Evolutionary conservation across 2,329 filamentous ascomycete species (phyloP).

Genomic region (Verticillium klebahnii): DNA sequence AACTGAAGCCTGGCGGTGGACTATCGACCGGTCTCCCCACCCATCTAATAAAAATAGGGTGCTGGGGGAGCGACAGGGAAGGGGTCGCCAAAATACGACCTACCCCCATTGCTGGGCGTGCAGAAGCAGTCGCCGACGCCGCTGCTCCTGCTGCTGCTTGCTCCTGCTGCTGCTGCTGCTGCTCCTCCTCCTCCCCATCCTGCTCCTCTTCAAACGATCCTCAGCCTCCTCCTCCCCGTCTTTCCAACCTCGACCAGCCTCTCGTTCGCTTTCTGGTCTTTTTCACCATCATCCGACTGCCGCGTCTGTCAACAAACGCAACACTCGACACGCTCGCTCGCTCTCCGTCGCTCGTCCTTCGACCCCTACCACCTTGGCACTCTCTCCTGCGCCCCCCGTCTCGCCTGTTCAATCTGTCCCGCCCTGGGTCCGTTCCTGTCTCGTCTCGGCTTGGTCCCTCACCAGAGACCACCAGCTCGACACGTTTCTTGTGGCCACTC

Average conservation of each 20-base stretch:
- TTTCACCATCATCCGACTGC: not conserved
- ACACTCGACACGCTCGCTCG: not conserved
- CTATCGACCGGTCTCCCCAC: not conserved
- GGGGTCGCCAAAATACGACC: not conserved
- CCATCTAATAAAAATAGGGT: not conserved
- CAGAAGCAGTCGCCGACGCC: constrained; percentile 14
- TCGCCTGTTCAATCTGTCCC: not conserved
- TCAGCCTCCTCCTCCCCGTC: not conserved
- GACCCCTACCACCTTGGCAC: not conserved
- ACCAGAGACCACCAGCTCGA: not conserved
- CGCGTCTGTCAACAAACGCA: constrained; percentile 1
- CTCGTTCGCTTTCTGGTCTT: not conserved
- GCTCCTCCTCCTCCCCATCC: constrained; percentile 23
- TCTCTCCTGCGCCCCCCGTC: not conserved
- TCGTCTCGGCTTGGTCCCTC: not conserved
- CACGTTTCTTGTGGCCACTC: not conserved
- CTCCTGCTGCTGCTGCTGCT: constrained; percentile 15
- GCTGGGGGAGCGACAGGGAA: not conserved
- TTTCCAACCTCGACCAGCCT: not conserved
- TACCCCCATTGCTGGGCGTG: not conserved
- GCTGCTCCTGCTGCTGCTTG: constrained; percentile 19
- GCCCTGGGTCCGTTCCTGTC: not conserved
- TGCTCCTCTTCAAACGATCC: constrained; percentile 22
- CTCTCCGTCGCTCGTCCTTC: not conserved
- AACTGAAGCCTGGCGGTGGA: not conserved